Percentiles rank a stretch among this genome's conserved stretches.
These are phyloP conservation scores for Fusarium nurragi DNA, from an alignment of 2,329 filamentous ascomycete genomes.

Conservation along the genomic window DNA sequence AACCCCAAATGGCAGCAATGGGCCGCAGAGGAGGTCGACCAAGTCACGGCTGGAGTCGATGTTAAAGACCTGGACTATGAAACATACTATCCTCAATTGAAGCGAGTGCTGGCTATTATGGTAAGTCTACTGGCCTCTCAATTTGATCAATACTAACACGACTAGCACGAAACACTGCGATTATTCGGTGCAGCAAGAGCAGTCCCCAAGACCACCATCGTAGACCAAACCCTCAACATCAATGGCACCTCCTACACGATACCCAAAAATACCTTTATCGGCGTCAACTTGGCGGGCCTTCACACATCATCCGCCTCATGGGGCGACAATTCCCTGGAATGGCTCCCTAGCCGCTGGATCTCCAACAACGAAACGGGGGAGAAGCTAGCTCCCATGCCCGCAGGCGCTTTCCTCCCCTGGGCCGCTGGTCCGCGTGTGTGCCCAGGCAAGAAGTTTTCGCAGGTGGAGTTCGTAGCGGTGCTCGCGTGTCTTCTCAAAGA, in stretches of 20 bases:
- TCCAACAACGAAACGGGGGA: conserved; percentile 19
- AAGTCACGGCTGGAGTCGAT: conserved; percentile 17
- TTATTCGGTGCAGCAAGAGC: conserved; percentile 34
- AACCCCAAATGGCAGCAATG: conserved; percentile 57
- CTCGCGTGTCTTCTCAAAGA: conserved; percentile 30
- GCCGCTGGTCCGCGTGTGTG: conserved; percentile 31
- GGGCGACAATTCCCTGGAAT: conserved; percentile 32
- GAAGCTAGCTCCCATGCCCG: conserved; percentile 9
- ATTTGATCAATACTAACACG: not conserved
- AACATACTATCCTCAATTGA: conserved; percentile 32
- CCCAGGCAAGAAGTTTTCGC: conserved; percentile 40
- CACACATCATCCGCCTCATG: conserved; percentile 32
- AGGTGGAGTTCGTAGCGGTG: conserved; percentile 40
- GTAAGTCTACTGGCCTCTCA: not conserved
- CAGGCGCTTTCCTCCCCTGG: conserved; percentile 33
- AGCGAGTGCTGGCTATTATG: conserved; percentile 35
- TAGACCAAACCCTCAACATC: conserved; percentile 26
- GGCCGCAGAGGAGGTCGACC: conserved; percentile 51
- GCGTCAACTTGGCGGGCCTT: conserved; percentile 32
- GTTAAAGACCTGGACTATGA: conserved; percentile 33
- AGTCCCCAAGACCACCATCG: conserved; percentile 29
- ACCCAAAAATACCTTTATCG: conserved; percentile 30
- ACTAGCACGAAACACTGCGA: conserved; percentile 33
- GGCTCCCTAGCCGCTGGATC: conserved; percentile 39
- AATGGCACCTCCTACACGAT: conserved; percentile 29